phyloP scores from a whole-genome alignment of 345 rosid species.

The Hevea brasiliensis region DNA sequence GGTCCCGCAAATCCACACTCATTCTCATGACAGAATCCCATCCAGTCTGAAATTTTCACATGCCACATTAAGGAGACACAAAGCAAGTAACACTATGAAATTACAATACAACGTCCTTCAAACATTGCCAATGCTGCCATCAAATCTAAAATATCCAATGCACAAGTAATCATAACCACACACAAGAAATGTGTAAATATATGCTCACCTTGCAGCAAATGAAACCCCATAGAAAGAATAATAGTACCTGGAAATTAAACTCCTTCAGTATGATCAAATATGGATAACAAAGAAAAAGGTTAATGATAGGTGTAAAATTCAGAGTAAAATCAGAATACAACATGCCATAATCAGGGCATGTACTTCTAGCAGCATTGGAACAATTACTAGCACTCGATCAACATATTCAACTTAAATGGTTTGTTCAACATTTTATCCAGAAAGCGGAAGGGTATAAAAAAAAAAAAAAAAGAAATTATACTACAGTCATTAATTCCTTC shows the following conservation, averaged over 20 bases:
- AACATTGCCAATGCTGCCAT: background rate
- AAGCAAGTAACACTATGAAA: conserved; percentile 6
- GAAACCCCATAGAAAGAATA: conserved; percentile 73
- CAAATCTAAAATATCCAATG: background rate
- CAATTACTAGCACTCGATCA: background rate
- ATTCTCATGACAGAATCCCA: conserved; percentile 95
- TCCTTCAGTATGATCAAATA: conserved; percentile 22
- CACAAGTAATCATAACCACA: background rate
- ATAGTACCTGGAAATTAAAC: conserved; percentile 57
- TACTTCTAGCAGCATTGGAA: background rate
- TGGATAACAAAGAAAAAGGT: background rate
- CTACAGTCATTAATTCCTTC: background rate
- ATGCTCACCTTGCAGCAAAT: conserved; percentile 81
- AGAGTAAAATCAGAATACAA: background rate
- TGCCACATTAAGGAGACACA: background rate
- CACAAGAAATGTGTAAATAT: background rate
- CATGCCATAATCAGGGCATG: background rate
- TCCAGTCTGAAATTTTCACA: conserved; percentile 61
- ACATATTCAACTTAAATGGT: no score
- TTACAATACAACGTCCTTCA: background rate
- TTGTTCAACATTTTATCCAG: no score
- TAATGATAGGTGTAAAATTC: background rate
- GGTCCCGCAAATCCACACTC: conserved; percentile 78
- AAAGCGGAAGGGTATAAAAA: no score
- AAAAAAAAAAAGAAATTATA: no score